Base-by-base conservation (phyloP, 2,329 filamentous ascomycete genomes). In the Furcasterigmium sp. region DNA sequence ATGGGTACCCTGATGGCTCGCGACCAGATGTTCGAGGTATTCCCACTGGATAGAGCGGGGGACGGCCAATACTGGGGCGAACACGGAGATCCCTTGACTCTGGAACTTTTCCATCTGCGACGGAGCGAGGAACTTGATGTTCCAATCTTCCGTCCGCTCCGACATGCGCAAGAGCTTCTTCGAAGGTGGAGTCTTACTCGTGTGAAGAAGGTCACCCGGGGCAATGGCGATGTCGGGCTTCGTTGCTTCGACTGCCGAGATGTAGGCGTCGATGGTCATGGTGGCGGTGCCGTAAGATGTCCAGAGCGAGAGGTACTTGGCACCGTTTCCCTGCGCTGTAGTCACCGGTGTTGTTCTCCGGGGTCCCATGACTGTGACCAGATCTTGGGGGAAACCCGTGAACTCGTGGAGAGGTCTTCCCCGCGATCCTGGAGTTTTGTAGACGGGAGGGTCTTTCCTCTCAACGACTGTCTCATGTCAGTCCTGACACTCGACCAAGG, bases 211-310 rank as follows among this genome's bases (percentile, higher is more conserved):
- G 62, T 98, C 93, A 5, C 85, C 86, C 41, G 94, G 64, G 0
- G 82, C 82, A 19, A 97, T 74, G 28, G 84, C 79, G 42, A 97
- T 84, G 57, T 98, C 91, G 1, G 91, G 88, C 41, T 74, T 72
- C 28, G 95, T 65, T n/a, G 68, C 73, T 46, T 75, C 65, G 25
- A 85, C 71, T 15, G 82, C 81, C 6, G 78, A 68, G 26, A 76
- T 70, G 65, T 93, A 97, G 42, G 86, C 79, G 7, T 78, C 71
- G 0, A 81, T 78, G 25, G 78, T 76, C 26, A 97, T 69, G 44
- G 78, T 73, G 48, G 80, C 78, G 64, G 94, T 95, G 23, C 93
- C 93, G 1, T 89, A 87, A 1, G 90, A 91, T 3, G 93, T 95
- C 58, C 87, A 82, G 38, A 97, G 76, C 15, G 85, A 82, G 34